phyloP scores from a whole-genome alignment of 495 filamentous ascomycete genomes.

The Penicillium angulare region DNA sequence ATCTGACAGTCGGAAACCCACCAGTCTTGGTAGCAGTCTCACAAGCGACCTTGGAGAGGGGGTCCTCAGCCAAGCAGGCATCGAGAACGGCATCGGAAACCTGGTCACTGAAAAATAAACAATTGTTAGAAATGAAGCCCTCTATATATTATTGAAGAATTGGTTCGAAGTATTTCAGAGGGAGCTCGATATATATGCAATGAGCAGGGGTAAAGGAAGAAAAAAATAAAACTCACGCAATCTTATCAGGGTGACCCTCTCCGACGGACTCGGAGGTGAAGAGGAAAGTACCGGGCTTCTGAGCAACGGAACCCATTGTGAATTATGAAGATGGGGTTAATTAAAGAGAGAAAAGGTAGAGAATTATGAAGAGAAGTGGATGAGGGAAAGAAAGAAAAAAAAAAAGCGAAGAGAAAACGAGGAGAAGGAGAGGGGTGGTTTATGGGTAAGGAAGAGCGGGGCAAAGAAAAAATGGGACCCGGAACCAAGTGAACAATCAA shows the following conservation, averaged over 20 bases:
- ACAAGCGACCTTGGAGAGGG: slow-evolving; percentile 96
- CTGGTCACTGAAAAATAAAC: slow-evolving; percentile 67
- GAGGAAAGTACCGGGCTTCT: slow-evolving; percentile 77
- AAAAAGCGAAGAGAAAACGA: slow-evolving; percentile 13
- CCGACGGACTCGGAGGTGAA: slow-evolving; percentile 99
- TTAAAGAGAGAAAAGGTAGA: slow-evolving; percentile 15
- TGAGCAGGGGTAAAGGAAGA: background rate
- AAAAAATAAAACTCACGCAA: slow-evolving; percentile 57
- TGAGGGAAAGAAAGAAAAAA: slow-evolving; percentile 12
- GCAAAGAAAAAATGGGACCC: slow-evolving; percentile 16
- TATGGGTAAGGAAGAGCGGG: slow-evolving; percentile 18
- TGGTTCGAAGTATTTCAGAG: background rate
- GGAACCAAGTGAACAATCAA: background rate
- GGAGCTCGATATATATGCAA: background rate
- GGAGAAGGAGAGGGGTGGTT: slow-evolving; percentile 11
- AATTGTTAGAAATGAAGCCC: slow-evolving; percentile 16
- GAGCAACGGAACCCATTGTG: slow-evolving; percentile 61
- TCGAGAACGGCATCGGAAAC: slow-evolving; percentile 98
- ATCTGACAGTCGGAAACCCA: too few species aligned
- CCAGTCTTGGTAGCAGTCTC: slow-evolving; percentile 99
- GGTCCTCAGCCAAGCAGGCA: slow-evolving; percentile 90
- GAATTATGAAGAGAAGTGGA: slow-evolving; percentile 15
- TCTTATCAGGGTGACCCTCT: slow-evolving; percentile 98
- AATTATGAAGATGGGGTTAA: slow-evolving; percentile 23
- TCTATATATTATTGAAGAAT: too few species aligned